Base-by-base conservation (phyloP, 2,329 filamentous ascomycete genomes). In the Trichophyton mentagrophytes region DNA sequence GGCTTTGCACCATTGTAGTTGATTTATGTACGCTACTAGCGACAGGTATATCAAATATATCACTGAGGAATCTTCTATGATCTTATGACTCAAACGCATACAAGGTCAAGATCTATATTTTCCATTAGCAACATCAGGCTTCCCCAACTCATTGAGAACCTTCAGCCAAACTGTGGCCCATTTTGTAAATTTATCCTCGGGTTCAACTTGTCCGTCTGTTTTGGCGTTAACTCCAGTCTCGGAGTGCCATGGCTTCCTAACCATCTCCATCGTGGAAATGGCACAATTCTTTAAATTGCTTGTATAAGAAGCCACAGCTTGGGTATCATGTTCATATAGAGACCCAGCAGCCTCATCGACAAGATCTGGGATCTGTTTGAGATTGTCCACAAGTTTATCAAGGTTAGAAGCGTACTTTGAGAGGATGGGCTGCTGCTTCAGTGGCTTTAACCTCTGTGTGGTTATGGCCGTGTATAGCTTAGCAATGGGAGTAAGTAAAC, bases 181-280 rank as follows among this genome's bases (percentile, higher is more conserved):
- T 15, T 81, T 77, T 0, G 85, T 87, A 69, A 95, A 95, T 67
- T 87, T 88, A 67, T 96, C 90, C 0, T 81, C 78, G 0, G 79
- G 81, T 74, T 74, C 5, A 72, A 70, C 66, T 85, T 30, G 44
- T 5, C 58, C 83, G 51, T 87, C 86, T 36, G 82, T 78, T 79
- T n/a, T 20, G 15, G 40, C 1, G 22, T 84, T 86, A 27, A 81
- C 77, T 0, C 76, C 72, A 0, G 77, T 77, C 49, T 87, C 81
- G 17, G 87, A 73, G 11, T 86, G 82, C 75, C 95, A 95, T 62
- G 95, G 89, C 0, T 83, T 79, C 58, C 77, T 80, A 0, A 87
- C 87, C 7, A 91, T 72, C 40, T 90, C 85, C 44, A 89, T 86
- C 20, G 89, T 86, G 15, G 78, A 77, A 57, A 88, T 80, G 0